Evolutionary conservation across 306 rosid genomes (phyloP).

Genomic region (Quercus suber): DNA sequence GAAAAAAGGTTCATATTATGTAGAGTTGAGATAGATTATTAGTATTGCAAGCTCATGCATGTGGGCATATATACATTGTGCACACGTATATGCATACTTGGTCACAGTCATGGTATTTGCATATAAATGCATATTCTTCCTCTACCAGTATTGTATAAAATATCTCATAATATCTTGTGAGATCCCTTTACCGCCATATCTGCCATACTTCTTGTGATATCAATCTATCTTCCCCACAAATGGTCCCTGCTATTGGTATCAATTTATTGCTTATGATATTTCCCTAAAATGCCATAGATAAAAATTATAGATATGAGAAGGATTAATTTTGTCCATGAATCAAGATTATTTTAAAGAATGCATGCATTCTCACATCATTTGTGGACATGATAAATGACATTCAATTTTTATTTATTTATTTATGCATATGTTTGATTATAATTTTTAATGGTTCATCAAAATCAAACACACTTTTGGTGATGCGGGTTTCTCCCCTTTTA

Average conservation of each 20-base stretch:
- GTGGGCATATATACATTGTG: background rate
- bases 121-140: background rate
- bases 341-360: background rate
- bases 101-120: background rate
- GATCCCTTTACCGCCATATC: background rate
- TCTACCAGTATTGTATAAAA: background rate
- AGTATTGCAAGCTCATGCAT: background rate
- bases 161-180: background rate
- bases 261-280: constrained; percentile 4
- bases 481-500: background rate
- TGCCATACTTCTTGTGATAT: background rate
- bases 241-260: background rate
- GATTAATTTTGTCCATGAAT: background rate
- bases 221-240: background rate
- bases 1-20: background rate
- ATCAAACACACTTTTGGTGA: background rate
- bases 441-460: background rate
- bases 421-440: background rate
- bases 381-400: background rate
- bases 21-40: background rate
- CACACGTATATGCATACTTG: background rate
- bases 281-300: background rate
- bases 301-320: background rate
- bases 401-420: background rate
- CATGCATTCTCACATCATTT: background rate